These are phyloP conservation scores for Candida mesenterica DNA, from an alignment of 1,139 yeast species.

Conservation along the genomic window DNA sequence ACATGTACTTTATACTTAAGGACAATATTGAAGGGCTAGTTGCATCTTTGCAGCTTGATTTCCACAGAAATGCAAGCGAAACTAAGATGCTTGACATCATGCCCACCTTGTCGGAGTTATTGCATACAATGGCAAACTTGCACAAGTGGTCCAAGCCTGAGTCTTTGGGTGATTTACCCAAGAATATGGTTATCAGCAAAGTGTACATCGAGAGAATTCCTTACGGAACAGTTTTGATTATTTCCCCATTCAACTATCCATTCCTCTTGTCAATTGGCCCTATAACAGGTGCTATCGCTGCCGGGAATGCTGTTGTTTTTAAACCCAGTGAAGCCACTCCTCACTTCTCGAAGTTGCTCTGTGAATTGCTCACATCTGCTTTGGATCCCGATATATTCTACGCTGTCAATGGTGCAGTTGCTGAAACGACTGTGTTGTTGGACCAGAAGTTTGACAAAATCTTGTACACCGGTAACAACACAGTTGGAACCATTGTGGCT, in stretches of 20 bases:
- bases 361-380: slow-evolving; percentile 53
- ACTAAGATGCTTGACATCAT: slow-evolving; percentile 57
- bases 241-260: slow-evolving; percentile 89
- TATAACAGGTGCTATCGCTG: slow-evolving; percentile 76
- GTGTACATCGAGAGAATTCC: slow-evolving; percentile 65
- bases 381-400: slow-evolving; percentile 56
- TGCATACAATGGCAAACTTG: slow-evolving; percentile 58
- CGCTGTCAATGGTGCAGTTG: slow-evolving; percentile 71
- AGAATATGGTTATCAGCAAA: slow-evolving; percentile 44
- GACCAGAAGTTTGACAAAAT: slow-evolving; percentile 76
- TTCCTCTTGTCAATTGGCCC: slow-evolving; percentile 63
- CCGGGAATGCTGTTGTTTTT: slow-evolving; percentile 79
- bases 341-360: slow-evolving; percentile 53
- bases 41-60: slow-evolving; percentile 62
- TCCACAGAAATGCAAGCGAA: slow-evolving; percentile 63
- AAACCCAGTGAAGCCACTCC: slow-evolving; percentile 83
- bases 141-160: slow-evolving; percentile 60
- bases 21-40: slow-evolving; percentile 56
- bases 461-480: slow-evolving; percentile 78
- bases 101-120: slow-evolving; percentile 53
- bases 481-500: slow-evolving; percentile 76
- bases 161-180: slow-evolving; percentile 43
- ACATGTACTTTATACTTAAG: slow-evolving; percentile 63
- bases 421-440: slow-evolving; percentile 67
- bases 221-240: slow-evolving; percentile 70